These are phyloP conservation scores for Dicorynia guianensis DNA, from an alignment of 306 rosid genomes.

Conservation along the genomic window DNA sequence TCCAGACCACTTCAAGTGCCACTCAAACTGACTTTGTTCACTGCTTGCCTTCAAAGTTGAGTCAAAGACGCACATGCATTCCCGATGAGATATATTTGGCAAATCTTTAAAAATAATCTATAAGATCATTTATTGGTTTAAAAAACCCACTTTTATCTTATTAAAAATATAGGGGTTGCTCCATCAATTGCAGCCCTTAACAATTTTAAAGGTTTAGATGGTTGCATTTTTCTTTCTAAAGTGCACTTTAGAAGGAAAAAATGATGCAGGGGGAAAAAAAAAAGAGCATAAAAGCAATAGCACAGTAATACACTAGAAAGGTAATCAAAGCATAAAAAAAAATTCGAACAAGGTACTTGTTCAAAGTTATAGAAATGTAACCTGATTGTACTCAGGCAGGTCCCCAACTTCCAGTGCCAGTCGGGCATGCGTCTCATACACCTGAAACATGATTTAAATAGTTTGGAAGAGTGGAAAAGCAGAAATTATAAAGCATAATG, in stretches of 20 bases:
- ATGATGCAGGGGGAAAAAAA: slow-evolving; percentile 15
- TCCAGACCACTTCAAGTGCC: slow-evolving; percentile 2
- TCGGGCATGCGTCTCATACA: slow-evolving; percentile 97
- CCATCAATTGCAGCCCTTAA: too few species aligned
- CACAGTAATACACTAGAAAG: background rate
- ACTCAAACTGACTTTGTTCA: background rate
- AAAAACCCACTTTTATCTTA: too few species aligned
- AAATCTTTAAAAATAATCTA: too few species aligned
- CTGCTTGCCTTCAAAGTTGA: background rate
- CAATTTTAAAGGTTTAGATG: too few species aligned
- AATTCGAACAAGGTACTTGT: background rate
- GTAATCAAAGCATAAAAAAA: slow-evolving; percentile 18
- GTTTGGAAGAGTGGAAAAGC: slow-evolving; percentile 18
- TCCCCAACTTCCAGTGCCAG: slow-evolving; percentile 90
- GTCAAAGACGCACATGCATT: too few species aligned
- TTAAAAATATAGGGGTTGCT: too few species aligned
- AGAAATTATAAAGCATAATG: slow-evolving; percentile 1
- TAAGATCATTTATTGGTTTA: too few species aligned
- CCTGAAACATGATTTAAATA: slow-evolving; percentile 57
- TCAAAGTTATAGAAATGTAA: slow-evolving; percentile 44
- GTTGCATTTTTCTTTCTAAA: too few species aligned
- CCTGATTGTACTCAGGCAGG: slow-evolving; percentile 96
- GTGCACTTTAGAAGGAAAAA: slow-evolving; percentile 16
- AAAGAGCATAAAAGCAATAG: slow-evolving; percentile 19
- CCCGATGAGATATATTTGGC: too few species aligned